Base-by-base conservation (phyloP, 768 basidiomycete genomes). In the Boletus pseudopeckii region DNA sequence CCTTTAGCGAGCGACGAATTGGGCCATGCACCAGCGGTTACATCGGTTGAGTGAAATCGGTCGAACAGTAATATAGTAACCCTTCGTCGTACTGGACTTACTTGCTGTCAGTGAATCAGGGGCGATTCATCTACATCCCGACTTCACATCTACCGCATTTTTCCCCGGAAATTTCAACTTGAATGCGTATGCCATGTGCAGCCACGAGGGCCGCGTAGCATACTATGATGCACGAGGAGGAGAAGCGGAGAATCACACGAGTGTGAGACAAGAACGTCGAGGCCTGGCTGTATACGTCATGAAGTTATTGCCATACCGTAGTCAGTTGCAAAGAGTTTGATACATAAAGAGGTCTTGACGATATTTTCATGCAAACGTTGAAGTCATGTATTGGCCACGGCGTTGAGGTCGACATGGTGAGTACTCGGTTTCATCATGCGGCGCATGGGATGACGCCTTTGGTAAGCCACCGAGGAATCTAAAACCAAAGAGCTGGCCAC, bases 361-460 rank as follows among this genome's bases (percentile, higher is more conserved):
- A 34, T 20, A 22, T 9, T 20, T 44, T 34, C 54, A 49, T 26
- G 24, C 44, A 45, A 46, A 48, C 44, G 3, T 41, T 68, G 38
- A 68, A 58, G 50, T 60, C 64, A 38, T 68, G 64, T 45, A 57
- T 63, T 38, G 56, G 61, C 8, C 49, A 59, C 8, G 55, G 52
- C 40, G 53, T 54, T 22, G 54, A 68, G 15, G 32, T 40, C 7
- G 51, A 54, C 38, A 1, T 37, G 28, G 64, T 68, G 45, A 41
- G 64, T 53, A 18, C 49, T 45, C 10, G 9, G n/a, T 41, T 40
- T 24, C 28, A 39, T 17, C 32, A 5, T 10, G 20, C 32, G 3
- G 39, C 32, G 32, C 39, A 45, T 24, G 34, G 13, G 22, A 28
- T 49, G 17, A 55, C 18, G 13, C 42, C 3, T 42, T 30, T 8